These are phyloP conservation scores for Botrytis fragariae DNA, from an alignment of 2,329 filamentous ascomycete genomes.

Conservation along the genomic window DNA sequence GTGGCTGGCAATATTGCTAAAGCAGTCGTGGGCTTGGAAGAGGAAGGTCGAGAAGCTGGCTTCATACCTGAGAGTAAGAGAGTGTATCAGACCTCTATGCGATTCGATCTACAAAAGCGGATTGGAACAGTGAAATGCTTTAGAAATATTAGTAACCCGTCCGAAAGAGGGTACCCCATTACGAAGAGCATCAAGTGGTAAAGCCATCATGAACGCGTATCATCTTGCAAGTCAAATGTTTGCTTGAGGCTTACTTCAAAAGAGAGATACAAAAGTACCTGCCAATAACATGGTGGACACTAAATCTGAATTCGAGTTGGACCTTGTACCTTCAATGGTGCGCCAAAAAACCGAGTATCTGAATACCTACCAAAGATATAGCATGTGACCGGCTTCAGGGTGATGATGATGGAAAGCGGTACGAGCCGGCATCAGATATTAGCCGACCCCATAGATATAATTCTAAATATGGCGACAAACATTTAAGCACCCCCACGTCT, in stretches of 20 bases:
- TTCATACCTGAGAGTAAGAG: constrained; percentile 1
- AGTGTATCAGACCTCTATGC: background rate
- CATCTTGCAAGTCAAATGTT: background rate
- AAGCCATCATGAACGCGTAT: background rate
- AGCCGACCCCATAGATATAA: background rate
- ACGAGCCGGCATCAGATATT: background rate
- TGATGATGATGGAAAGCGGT: background rate
- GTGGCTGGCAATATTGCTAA: background rate
- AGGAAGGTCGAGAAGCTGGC: background rate
- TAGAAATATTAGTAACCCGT: background rate
- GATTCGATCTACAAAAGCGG: background rate
- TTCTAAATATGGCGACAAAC: background rate
- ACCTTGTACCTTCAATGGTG: too few relatives aligned
- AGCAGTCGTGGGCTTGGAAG: constrained; percentile 1
- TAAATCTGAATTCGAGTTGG: background rate
- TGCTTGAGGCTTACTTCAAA: background rate
- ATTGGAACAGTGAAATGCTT: constrained; percentile 6
- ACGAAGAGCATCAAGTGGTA: background rate
- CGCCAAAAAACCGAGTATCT: background rate
- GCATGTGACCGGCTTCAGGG: background rate
- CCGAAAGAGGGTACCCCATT: background rate
- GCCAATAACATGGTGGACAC: too few relatives aligned
- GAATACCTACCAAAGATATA: too few relatives aligned
- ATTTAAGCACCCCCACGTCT: background rate
- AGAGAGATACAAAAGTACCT: too few relatives aligned